A percentile compares a stretch with the other conserved stretches of the same genome.
phyloP scores from a whole-genome alignment of 345 rosid species.

The Gossypium rotundifolium region DNA sequence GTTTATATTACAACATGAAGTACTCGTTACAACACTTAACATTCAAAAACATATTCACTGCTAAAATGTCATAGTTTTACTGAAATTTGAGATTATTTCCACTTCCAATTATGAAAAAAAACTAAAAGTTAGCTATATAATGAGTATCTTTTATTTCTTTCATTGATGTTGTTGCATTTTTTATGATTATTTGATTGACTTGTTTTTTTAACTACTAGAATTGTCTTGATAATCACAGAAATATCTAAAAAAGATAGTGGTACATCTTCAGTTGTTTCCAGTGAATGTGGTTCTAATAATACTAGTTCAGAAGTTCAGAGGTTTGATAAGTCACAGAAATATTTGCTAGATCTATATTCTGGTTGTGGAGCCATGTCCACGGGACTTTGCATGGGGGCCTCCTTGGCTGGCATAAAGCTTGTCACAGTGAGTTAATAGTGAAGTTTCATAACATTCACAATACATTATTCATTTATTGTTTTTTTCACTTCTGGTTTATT shows the following conservation, averaged over 20 bases:
- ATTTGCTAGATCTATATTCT: constrained; percentile 58
- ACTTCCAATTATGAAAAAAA: not conserved
- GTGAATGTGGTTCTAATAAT: constrained; percentile 20
- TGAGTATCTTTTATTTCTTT: not conserved
- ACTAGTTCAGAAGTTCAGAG: constrained; percentile 24
- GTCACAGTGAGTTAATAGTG: constrained; percentile 37
- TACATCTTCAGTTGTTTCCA: constrained; percentile 46
- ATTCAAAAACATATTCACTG: constrained; percentile 15
- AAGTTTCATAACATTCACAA: not conserved
- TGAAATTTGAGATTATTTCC: not conserved
- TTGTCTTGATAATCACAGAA: constrained; percentile 23
- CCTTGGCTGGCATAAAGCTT: constrained; percentile 43
- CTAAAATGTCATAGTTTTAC: not conserved
- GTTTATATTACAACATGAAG: constrained; percentile 47
- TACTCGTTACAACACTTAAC: constrained; percentile 51
- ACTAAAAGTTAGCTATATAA: constrained; percentile 15
- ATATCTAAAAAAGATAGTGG: constrained; percentile 23
- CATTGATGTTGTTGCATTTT: not conserved
- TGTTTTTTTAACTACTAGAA: not conserved
- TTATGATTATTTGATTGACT: not conserved
- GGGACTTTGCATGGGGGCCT: constrained; percentile 71
- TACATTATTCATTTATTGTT: not conserved
- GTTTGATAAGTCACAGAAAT: constrained; percentile 3
- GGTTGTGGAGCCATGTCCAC: constrained; percentile 93
- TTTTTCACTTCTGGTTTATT: not conserved